Conservation (phyloP, 768 basidiomycete species). For the Termitomyces titanicus region DNA sequence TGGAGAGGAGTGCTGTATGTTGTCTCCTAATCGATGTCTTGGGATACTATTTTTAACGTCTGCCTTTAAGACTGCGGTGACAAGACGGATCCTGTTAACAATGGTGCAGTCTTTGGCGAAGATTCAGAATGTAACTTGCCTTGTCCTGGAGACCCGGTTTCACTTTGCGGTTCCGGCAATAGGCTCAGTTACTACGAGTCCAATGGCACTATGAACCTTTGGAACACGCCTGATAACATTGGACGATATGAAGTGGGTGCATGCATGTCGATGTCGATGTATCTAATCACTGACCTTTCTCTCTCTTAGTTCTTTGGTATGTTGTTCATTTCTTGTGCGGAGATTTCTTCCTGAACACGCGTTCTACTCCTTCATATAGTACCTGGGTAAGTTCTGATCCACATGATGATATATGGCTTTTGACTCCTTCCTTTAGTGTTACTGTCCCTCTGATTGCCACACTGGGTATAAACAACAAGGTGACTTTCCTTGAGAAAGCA, state of each 20-base stretch:
- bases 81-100: constrained; percentile 43
- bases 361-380: constrained; percentile 25
- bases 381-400: constrained; percentile 37
- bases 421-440: constrained; percentile 38
- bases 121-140: constrained; percentile 45
- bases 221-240: constrained; percentile 62
- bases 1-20: constrained; percentile 72
- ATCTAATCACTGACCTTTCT: constrained; percentile 4
- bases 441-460: constrained; percentile 74
- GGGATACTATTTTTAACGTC: background rate
- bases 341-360: background rate
- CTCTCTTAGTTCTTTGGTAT: constrained; percentile 41
- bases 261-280: background rate
- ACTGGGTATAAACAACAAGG: constrained; percentile 77
- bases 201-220: constrained; percentile 51
- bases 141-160: constrained; percentile 68
- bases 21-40: background rate
- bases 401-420: background rate
- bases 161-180: constrained; percentile 61
- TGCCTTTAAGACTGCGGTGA: constrained; percentile 64
- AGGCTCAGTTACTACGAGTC: constrained; percentile 54
- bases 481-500: constrained; percentile 72
- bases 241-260: constrained; percentile 67
- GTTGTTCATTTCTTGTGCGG: constrained; percentile 11
- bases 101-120: constrained; percentile 33